Conservation (phyloP, 2,329 filamentous ascomycete genomes). For the Penicillium sp. region DNA sequence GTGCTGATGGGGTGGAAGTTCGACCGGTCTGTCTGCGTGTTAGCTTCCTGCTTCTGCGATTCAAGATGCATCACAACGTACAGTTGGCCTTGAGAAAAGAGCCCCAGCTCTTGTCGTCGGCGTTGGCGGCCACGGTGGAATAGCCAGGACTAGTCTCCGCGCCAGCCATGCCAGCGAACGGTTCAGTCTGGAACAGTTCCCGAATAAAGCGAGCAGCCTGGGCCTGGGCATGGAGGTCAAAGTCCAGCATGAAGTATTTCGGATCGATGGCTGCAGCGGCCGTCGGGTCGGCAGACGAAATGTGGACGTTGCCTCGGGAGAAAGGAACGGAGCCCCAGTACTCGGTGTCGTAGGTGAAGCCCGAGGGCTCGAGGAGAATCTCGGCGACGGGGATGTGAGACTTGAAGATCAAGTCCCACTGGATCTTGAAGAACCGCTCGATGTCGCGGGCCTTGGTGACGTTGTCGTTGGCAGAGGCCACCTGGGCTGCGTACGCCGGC, state of each 20-base stretch:
- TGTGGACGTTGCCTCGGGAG: conserved; percentile 32
- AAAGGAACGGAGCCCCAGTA: conserved; percentile 33
- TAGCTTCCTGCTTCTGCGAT: background rate
- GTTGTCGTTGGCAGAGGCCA: conserved; percentile 17
- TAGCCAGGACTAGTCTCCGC: conserved; percentile 23
- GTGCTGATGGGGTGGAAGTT: conserved; percentile 34
- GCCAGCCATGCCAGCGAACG: conserved; percentile 16
- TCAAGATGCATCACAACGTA: conserved; percentile 5
- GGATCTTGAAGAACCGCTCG: conserved; percentile 26
- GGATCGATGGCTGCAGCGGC: conserved; percentile 28
- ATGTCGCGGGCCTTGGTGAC: conserved; percentile 19
- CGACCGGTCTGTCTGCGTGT: conserved; percentile 22
- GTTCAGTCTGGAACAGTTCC: conserved; percentile 19
- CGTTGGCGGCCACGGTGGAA: conserved; percentile 18
- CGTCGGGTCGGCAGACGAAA: conserved; percentile 26
- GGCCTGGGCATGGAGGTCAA: conserved; percentile 24
- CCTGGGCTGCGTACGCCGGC: conserved; percentile 21
- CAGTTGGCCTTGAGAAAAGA: conserved; percentile 26
- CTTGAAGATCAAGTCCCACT: conserved; percentile 31
- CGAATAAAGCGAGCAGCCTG: conserved; percentile 25
- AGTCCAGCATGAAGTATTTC: conserved; percentile 31
- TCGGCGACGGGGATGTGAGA: conserved; percentile 28
- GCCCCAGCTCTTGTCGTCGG: conserved; percentile 24
- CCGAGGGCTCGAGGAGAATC: conserved; percentile 23
- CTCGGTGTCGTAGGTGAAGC: conserved; percentile 17